These are phyloP conservation scores for Udeniomyces megalosporus DNA, from an alignment of 768 basidiomycete species.

Conservation along the genomic window DNA sequence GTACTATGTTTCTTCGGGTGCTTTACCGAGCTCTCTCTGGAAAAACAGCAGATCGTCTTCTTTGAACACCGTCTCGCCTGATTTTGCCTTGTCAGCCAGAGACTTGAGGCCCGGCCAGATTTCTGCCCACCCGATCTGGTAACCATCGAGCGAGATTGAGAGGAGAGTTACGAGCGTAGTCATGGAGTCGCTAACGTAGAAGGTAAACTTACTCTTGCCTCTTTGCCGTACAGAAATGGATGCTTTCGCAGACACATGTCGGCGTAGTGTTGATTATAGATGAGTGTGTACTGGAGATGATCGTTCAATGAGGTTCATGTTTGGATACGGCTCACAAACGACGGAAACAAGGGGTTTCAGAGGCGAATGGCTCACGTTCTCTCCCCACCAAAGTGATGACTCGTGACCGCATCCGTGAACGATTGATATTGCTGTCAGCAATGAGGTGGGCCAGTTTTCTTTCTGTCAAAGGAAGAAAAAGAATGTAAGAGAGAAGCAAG, in stretches of 20 bases:
- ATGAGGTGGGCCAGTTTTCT: not conserved
- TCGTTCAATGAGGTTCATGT: not conserved
- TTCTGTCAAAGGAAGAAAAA: not conserved
- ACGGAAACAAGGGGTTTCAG: not conserved
- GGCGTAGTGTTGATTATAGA: not conserved
- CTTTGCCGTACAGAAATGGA: not conserved
- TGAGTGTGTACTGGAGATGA: no score
- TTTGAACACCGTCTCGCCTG: not conserved
- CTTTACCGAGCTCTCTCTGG: not conserved
- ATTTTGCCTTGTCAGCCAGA: not conserved
- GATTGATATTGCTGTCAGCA: constrained; percentile 1
- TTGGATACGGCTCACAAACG: not conserved
- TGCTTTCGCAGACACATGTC: not conserved
- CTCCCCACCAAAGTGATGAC: constrained; percentile 2
- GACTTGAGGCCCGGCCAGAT: constrained; percentile 5
- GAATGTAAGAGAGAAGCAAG: no score
- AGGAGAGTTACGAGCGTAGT: not conserved
- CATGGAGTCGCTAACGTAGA: not conserved
- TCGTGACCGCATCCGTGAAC: not conserved
- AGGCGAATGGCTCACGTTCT: not conserved
- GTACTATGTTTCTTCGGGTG: constrained; percentile 2
- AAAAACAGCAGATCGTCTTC: constrained; percentile 14
- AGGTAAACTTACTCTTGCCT: not conserved
- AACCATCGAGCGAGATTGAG: not conserved
- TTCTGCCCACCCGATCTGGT: constrained; percentile 1